Conservation (phyloP, 2,329 filamentous ascomycete species). For the Penicillium thymicola region DNA sequence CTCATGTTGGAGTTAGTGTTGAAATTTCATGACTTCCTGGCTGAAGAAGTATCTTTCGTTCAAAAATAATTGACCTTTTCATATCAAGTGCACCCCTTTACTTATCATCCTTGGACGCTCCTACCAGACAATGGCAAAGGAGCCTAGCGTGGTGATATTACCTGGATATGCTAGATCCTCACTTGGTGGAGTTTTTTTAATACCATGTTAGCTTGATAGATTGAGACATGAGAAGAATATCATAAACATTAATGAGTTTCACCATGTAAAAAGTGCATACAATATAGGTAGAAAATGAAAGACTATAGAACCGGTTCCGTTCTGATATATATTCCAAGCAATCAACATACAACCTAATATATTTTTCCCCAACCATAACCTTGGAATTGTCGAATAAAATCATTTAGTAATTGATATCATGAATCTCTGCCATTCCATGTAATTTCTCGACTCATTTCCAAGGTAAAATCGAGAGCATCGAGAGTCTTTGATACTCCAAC, state of each 20-base stretch:
- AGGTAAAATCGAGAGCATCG: neutral
- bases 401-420: neutral
- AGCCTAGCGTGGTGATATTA: neutral
- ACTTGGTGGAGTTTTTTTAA: neutral
- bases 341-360: neutral
- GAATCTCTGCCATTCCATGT: neutral
- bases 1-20: neutral
- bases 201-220: neutral
- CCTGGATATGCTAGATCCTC: neutral
- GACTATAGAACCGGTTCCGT: neutral
- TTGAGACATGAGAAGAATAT: neutral
- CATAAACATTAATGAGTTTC: neutral
- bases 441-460: neutral
- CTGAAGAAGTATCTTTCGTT: neutral
- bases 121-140: neutral
- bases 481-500: neutral
- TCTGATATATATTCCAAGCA: neutral
- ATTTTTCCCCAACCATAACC: neutral
- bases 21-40: neutral
- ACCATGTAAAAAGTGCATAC: no score
- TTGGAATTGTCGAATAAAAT: no score
- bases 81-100: neutral
- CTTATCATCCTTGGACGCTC: neutral
- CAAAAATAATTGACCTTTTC: neutral
- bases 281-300: fast-evolving